Evolutionary conservation across 306 rosid genomes (phyloP), one percentile per base, ranked within the genome.

Genomic region (Mimosa bimucronata): DNA sequence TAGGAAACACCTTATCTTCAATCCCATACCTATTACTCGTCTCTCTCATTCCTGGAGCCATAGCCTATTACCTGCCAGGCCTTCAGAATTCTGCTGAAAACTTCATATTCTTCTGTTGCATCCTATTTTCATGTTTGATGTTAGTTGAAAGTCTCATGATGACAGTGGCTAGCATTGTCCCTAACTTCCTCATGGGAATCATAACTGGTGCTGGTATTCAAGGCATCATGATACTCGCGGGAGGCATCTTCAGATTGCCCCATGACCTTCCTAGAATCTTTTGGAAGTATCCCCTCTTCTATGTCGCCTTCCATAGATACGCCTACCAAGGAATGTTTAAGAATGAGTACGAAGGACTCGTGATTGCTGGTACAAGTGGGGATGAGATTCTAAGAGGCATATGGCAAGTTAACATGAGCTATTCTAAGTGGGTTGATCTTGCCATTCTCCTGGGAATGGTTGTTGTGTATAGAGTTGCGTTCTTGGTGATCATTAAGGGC

Each of bases 351-450:
- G 45, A 61, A 23, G 94, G 87, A 13, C 38, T 81, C 15, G 6
- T 26, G 12, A 5, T 72, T 71, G n/a, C 9, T 26, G 10, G 3
- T 13, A 18, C 0, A 21, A 67, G 48, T 10, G 97, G 96, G 16
- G 91, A 92, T 16, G 37, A 81, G 30, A 83, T 92, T 74, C 14
- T 92, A 60, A 85, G 77, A 71, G 67, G 21, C 8, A 62, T 0
- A 9, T 89, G 79, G 83, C 82, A 89, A 75, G 86, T 82, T 0
- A 66, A 89, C 14, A 81, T 72, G 92, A 71, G 87, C 50, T 85
- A 84, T 55, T 90, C 97, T 3, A 91, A 91, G 82, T 92, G 97
- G 92, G 90, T 90, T 72, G 90, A 92, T 86, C 85, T 91, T 68
- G 89, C 48, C 15, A 29, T 92, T 4, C 76, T 91, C 79, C 1